A percentile compares a stretch with the other conserved stretches of the same genome.
These are phyloP conservation scores for Ambrosiella cleistominuta DNA, from an alignment of 2,329 filamentous ascomycete species.

Conservation along the genomic window DNA sequence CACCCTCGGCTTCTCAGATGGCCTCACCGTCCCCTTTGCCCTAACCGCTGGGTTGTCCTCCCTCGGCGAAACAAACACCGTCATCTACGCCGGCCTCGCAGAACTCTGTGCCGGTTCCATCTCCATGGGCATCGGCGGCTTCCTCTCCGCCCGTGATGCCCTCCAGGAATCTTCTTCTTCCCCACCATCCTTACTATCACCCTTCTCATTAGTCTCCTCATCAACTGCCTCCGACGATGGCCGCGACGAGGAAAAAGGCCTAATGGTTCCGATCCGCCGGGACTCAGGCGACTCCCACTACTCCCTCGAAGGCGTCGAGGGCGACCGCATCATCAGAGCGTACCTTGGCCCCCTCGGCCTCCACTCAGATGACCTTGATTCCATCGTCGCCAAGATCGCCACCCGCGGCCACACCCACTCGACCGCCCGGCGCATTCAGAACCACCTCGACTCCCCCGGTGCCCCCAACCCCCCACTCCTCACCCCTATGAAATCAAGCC, in stretches of 20 bases:
- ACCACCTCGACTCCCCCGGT: conserved; percentile 8
- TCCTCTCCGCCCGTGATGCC: conserved; percentile 38
- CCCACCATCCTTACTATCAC: background rate
- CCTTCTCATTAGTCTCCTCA: background rate
- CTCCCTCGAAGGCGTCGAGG: background rate
- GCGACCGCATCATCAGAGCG: conserved; percentile 17
- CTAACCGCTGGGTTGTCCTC: conserved; percentile 51
- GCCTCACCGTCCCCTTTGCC: conserved; percentile 58
- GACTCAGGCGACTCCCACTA: background rate
- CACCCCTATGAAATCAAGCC: conserved; percentile 30
- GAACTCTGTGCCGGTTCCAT: conserved; percentile 56
- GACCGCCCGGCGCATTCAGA: conserved; percentile 15
- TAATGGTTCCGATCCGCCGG: background rate
- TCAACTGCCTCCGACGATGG: background rate
- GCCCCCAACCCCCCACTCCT: conserved; percentile 13
- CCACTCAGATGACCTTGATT: conserved; percentile 11
- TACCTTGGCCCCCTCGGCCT: conserved; percentile 21
- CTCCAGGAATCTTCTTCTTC: conserved; percentile 6
- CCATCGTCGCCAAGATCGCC: conserved; percentile 17
- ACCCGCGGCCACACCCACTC: conserved; percentile 20
- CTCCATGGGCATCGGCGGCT: conserved; percentile 57
- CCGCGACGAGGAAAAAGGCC: background rate
- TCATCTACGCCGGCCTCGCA: conserved; percentile 50
- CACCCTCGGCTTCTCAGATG: conserved; percentile 57
- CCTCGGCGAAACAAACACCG: conserved; percentile 40